These are phyloP conservation scores for Pyrus hybrid DNA, from an alignment of 331 rosid genomes.

Conservation along the genomic window DNA sequence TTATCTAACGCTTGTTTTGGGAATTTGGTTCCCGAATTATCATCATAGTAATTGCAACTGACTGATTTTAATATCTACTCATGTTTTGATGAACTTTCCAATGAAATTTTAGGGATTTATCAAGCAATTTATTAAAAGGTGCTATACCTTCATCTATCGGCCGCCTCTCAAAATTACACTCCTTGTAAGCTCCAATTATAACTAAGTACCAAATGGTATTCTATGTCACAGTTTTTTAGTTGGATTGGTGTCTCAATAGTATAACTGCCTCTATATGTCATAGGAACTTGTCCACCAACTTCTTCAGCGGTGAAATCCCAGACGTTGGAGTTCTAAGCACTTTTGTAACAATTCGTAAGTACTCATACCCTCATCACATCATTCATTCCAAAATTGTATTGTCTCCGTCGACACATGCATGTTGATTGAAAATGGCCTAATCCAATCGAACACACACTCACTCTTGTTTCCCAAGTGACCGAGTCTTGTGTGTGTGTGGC, in stretches of 20 bases:
- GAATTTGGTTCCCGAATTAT: neutral
- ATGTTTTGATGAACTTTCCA: neutral
- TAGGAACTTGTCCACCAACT: conserved; percentile 89
- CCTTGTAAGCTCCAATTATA: conserved; percentile 41
- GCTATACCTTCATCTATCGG: conserved; percentile 89
- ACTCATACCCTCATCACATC: neutral
- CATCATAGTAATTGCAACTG: neutral
- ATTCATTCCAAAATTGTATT: no score
- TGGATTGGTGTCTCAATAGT: neutral
- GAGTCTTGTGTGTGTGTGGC: neutral
- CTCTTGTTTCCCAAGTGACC: neutral
- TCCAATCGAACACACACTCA: neutral
- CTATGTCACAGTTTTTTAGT: neutral
- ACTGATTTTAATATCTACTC: neutral
- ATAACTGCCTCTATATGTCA: conserved; percentile 11
- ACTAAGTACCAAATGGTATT: neutral
- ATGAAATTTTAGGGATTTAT: conserved; percentile 56
- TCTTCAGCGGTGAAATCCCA: conserved; percentile 84
- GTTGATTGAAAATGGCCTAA: neutral
- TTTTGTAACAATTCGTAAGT: conserved; percentile 64
- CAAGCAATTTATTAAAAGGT: conserved; percentile 75
- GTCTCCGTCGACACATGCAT: neutral
- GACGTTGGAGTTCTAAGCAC: conserved; percentile 80
- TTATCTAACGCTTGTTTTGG: neutral
- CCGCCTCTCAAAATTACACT: conserved; percentile 49